Conservation (phyloP, 2,329 filamentous ascomycete genomes). For the Microsporum canis region DNA sequence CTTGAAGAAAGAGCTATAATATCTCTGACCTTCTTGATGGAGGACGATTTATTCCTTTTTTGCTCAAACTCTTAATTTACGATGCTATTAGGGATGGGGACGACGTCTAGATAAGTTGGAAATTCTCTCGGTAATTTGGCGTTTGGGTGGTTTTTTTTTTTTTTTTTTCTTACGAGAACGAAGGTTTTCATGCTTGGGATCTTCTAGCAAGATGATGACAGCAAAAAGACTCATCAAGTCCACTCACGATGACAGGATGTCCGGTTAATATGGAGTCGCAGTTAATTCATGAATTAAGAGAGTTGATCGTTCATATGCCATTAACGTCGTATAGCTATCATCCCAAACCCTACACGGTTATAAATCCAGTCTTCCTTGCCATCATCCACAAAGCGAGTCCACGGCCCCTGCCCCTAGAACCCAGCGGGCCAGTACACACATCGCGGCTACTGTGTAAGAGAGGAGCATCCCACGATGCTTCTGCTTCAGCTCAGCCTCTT, state of each 20-base stretch:
- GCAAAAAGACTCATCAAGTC: background rate
- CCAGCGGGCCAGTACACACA: background rate
- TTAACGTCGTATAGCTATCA: background rate
- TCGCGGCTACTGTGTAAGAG: too few species aligned
- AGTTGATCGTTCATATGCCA: background rate
- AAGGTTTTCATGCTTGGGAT: background rate
- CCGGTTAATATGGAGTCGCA: background rate
- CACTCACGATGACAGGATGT: background rate
- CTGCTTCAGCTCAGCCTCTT: background rate
- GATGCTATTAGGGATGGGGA: background rate
- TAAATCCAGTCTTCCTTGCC: background rate
- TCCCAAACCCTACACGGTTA: background rate
- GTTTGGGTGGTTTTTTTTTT: background rate
- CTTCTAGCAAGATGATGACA: background rate
- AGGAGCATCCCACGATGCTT: background rate
- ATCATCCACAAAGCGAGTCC: background rate
- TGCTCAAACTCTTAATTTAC: background rate
- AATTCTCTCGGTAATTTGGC: background rate
- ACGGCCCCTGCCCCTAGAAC: background rate
- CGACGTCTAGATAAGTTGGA: background rate
- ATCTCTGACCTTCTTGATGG: background rate
- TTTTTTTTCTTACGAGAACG: background rate
- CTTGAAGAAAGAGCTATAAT: conserved; percentile 52
- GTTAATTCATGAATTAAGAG: background rate
- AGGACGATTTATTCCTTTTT: background rate